A percentile compares a stretch with the other conserved stretches of the same genome.
These are phyloP conservation scores for Skeletonema tropicum DNA, from an alignment of 108 stramenopile genomes.

Conservation along the genomic window DNA sequence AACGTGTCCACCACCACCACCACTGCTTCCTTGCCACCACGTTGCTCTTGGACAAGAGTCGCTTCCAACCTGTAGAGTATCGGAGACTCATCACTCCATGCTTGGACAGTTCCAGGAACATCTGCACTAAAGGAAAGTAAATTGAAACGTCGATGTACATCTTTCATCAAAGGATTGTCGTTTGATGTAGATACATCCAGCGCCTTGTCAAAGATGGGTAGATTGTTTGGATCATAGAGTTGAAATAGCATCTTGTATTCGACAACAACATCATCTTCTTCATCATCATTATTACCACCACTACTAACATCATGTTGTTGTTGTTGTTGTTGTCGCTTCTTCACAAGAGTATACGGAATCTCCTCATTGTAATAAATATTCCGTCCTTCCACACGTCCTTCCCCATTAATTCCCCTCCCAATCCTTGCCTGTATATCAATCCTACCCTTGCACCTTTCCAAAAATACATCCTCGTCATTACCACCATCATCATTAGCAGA, in stretches of 20 bases:
- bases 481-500: background rate
- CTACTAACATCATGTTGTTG: too few relatives aligned
- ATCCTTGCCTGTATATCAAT: slow-evolving; percentile 27
- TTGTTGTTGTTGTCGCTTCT: slow-evolving; percentile 16
- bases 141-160: slow-evolving; percentile 22
- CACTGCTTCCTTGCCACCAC: background rate
- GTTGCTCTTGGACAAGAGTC: slow-evolving; percentile 8
- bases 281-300: slow-evolving; percentile 5
- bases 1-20: slow-evolving; percentile 23
- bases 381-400: slow-evolving; percentile 21
- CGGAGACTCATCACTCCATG: slow-evolving; percentile 41
- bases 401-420: slow-evolving; percentile 9
- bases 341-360: slow-evolving; percentile 40
- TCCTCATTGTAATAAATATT: slow-evolving; percentile 69
- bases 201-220: slow-evolving; percentile 25
- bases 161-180: slow-evolving; percentile 7
- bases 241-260: slow-evolving; percentile 43
- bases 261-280: background rate
- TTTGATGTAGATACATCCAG: slow-evolving; percentile 22
- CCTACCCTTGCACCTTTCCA: slow-evolving; percentile 10
- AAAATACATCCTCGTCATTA: background rate
- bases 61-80: slow-evolving; percentile 31
- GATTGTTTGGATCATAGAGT: slow-evolving; percentile 18
- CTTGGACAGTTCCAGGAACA: slow-evolving; percentile 18
- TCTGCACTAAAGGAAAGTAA: slow-evolving; percentile 30